Percentiles rank a stretch among this genome's conserved stretches.
These are phyloP conservation scores for Gracilariopsis chorda DNA, from an alignment of 23 red algal species.

Conservation along the genomic window DNA sequence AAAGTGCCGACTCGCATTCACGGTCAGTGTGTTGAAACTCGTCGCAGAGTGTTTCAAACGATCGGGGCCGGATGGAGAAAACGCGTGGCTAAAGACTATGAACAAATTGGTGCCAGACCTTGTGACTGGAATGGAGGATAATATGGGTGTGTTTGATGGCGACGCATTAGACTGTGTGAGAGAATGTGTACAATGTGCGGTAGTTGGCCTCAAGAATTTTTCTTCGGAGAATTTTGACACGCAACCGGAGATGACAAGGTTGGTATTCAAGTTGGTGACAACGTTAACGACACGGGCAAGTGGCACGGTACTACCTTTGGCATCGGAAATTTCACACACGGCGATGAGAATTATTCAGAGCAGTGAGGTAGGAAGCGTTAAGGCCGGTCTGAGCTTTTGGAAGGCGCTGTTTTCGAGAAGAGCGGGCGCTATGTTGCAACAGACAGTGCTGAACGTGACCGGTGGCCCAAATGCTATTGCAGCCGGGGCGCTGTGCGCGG, in stretches of 20 bases:
- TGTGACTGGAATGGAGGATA: background rate
- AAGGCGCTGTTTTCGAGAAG: constrained; percentile 13
- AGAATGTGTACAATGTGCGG: background rate
- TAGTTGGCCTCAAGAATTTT: background rate
- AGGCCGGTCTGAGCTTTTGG: background rate
- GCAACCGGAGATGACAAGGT: constrained; percentile 1
- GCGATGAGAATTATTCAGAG: background rate
- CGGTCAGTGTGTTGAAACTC: background rate
- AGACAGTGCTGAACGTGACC: background rate
- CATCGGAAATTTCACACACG: background rate
- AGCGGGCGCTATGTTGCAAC: background rate
- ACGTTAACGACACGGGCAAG: background rate
- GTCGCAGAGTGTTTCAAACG: background rate
- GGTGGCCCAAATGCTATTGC: background rate
- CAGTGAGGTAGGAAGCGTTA: background rate
- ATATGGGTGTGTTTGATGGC: background rate
- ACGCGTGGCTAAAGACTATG: constrained; percentile 19
- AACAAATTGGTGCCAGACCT: background rate
- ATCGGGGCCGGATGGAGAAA: constrained; percentile 8
- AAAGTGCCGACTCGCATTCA: background rate
- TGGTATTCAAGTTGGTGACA: background rate
- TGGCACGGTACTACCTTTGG: background rate
- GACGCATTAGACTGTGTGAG: background rate
- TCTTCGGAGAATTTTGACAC: background rate
- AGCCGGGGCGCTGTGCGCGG: background rate